Conservation (phyloP, 768 basidiomycete species). For the Megacollybia marginata region DNA sequence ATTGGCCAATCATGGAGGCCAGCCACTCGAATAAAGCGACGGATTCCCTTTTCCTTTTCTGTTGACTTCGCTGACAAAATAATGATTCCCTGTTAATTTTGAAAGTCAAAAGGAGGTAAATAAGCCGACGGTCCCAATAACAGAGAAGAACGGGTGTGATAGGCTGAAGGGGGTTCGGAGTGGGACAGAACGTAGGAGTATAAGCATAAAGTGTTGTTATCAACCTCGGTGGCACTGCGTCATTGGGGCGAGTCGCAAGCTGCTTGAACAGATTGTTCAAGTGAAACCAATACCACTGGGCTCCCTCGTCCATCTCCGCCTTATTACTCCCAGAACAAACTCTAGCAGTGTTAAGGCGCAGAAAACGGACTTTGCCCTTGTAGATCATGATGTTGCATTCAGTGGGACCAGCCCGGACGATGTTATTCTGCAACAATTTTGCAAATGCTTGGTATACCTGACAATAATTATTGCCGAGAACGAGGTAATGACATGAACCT, state of each 20-base stretch:
- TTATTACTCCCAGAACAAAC: constrained; percentile 3
- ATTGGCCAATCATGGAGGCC: too few species aligned
- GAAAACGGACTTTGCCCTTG: constrained; percentile 27
- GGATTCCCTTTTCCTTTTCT: constrained; percentile 1
- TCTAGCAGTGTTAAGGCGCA: constrained; percentile 12
- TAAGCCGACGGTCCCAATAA: too few species aligned
- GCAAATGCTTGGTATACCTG: constrained; percentile 24
- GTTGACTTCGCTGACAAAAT: constrained; percentile 3
- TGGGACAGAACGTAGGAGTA: too few species aligned
- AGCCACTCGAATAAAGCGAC: constrained; percentile 2
- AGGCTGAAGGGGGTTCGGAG: too few species aligned
- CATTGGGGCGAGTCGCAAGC: constrained; percentile 2
- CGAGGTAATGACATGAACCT: not conserved
- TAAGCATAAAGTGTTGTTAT: too few species aligned
- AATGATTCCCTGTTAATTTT: constrained; percentile 2
- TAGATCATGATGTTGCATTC: constrained; percentile 22
- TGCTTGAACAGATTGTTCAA: constrained; percentile 19
- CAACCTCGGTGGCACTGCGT: too few species aligned
- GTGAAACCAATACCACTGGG: constrained; percentile 19
- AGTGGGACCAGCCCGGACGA: constrained; percentile 16
- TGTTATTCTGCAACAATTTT: constrained; percentile 18
- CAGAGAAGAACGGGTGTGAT: too few species aligned
- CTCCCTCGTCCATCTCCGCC: constrained; percentile 5
- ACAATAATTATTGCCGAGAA: not conserved
- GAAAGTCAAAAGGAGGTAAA: not conserved